Percentiles rank a stretch among this genome's conserved stretches.
Evolutionary conservation across 1,284 basidiomycete species (phyloP).

Genomic region (Lentinula novae-zelandiae): DNA sequence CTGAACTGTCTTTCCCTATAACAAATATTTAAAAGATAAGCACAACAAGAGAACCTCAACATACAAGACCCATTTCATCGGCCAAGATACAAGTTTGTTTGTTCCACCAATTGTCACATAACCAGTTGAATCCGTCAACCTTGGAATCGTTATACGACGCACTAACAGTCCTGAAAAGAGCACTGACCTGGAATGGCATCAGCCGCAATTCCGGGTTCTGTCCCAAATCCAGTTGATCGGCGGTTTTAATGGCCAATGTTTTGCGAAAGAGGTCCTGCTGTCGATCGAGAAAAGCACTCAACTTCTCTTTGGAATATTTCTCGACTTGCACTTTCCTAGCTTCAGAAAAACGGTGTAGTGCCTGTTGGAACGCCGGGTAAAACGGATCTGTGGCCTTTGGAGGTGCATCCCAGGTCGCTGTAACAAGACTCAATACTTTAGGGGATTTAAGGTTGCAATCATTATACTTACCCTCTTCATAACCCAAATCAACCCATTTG

Average conservation of each 20-base stretch:
- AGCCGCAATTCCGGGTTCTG: slow-evolving; percentile 60
- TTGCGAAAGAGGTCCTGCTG: slow-evolving; percentile 41
- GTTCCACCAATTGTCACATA: slow-evolving; percentile 87
- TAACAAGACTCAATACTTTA: slow-evolving; percentile 11
- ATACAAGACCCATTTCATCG: slow-evolving; percentile 93
- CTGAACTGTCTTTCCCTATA: slow-evolving; percentile 90
- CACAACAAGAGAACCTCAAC: slow-evolving; percentile 21
- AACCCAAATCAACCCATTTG: slow-evolving; percentile 90
- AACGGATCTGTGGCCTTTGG: slow-evolving; percentile 54
- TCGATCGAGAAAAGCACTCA: slow-evolving; percentile 42
- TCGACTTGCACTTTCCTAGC: slow-evolving; percentile 64
- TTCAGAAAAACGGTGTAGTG: slow-evolving; percentile 62
- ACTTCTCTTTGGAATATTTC: slow-evolving; percentile 38
- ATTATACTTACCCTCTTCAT: slow-evolving; percentile 70
- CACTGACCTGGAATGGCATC: slow-evolving; percentile 79
- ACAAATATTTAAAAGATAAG: slow-evolving; percentile 12
- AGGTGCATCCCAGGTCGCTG: slow-evolving; percentile 91
- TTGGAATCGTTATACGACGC: slow-evolving; percentile 27
- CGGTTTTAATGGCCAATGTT: slow-evolving; percentile 36
- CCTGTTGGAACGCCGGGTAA: slow-evolving; percentile 62
- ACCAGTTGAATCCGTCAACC: slow-evolving; percentile 93
- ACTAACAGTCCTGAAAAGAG: not conserved
- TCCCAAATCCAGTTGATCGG: slow-evolving; percentile 59
- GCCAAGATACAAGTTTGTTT: slow-evolving; percentile 90
- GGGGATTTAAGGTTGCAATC: not conserved